These are phyloP conservation scores for Daldinia vernicosa DNA, from an alignment of 495 filamentous ascomycete genomes.

Conservation along the genomic window DNA sequence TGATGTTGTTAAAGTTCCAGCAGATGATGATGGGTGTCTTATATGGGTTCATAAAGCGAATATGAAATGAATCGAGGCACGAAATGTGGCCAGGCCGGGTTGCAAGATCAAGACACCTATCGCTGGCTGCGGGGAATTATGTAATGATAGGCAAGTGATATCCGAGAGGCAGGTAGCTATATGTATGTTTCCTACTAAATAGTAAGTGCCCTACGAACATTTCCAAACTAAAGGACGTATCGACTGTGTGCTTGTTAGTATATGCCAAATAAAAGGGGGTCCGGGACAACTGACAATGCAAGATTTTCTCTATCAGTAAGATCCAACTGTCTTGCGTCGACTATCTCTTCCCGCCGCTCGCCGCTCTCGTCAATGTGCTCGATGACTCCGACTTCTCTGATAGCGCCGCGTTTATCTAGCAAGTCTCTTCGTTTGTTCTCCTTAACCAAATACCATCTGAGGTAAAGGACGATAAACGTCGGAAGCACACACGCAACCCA, in stretches of 20 bases:
- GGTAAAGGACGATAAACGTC: constrained; percentile 41
- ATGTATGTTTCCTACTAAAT: no score
- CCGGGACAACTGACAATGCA: constrained; percentile 47
- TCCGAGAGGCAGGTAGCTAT: no score
- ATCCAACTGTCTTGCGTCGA: constrained; percentile 53
- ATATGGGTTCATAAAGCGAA: no score
- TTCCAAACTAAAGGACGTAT: constrained; percentile 23
- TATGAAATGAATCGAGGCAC: no score
- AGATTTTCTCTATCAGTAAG: constrained; percentile 55
- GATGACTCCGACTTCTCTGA: constrained; percentile 47
- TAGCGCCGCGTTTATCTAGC: constrained; percentile 32
- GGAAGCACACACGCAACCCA: constrained; percentile 45
- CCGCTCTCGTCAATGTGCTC: constrained; percentile 48
- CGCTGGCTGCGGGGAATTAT: no score
- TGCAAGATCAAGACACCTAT: no score
- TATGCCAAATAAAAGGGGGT: background rate
- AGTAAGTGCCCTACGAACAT: background rate
- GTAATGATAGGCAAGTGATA: no score
- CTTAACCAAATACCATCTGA: constrained; percentile 42
- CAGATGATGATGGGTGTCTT: no score
- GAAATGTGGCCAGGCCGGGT: no score
- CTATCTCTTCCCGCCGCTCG: constrained; percentile 44
- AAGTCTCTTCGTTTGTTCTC: constrained; percentile 52
- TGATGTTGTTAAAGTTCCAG: no score
- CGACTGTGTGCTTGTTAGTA: constrained; percentile 21